Evolutionary conservation across 2,329 filamentous ascomycete genomes (phyloP).

Genomic region (Cyanodermella asteris): DNA sequence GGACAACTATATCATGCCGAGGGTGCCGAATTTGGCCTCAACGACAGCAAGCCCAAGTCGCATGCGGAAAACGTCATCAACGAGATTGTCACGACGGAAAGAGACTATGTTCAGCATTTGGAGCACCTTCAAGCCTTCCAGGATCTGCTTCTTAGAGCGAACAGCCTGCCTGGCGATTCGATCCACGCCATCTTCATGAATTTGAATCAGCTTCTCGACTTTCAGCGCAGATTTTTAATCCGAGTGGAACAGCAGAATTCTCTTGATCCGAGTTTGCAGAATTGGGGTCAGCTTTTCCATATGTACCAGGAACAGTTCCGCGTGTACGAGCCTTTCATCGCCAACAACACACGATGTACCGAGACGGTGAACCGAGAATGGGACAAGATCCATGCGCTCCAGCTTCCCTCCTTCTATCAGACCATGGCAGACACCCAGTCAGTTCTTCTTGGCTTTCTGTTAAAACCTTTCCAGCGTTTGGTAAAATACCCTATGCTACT

Average conservation of each 20-base stretch:
- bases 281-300: constrained; percentile 87
- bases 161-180: constrained; percentile 68
- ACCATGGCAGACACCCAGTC: constrained; percentile 72
- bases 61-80: constrained; percentile 75
- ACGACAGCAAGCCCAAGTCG: constrained; percentile 34
- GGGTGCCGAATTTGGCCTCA: constrained; percentile 27
- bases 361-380: constrained; percentile 66
- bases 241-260: constrained; percentile 90
- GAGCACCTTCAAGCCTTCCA: constrained; percentile 87
- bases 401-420: constrained; percentile 39
- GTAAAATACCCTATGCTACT: constrained; percentile 86
- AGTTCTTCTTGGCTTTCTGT: constrained; percentile 70
- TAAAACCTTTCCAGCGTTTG: constrained; percentile 90
- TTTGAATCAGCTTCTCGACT: constrained; percentile 82
- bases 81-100: constrained; percentile 82
- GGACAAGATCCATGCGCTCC: constrained; percentile 57
- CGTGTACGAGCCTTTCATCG: constrained; percentile 92
- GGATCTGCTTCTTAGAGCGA: constrained; percentile 69
- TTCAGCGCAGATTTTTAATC: constrained; percentile 85
- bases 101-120: constrained; percentile 93
- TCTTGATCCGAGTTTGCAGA: constrained; percentile 50
- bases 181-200: constrained; percentile 94
- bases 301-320: constrained; percentile 69
- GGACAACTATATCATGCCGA: constrained; percentile 51
- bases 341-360: constrained; percentile 83